These are phyloP conservation scores for Sphenostylis stenocarpa DNA, from an alignment of 306 rosid genomes.

Conservation along the genomic window DNA sequence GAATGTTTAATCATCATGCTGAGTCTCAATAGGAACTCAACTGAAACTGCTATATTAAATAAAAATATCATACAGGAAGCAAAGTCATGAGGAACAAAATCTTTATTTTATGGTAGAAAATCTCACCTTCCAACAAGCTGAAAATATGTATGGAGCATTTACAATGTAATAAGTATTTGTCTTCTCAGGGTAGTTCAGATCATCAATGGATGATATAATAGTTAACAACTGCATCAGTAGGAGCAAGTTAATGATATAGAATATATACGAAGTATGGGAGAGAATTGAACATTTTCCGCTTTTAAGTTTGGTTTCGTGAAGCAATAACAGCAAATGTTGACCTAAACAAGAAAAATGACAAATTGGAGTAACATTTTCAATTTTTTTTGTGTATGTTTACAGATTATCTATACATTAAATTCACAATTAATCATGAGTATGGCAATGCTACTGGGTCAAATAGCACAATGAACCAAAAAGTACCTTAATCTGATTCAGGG, in stretches of 20 bases:
- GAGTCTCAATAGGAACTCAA: slow-evolving; percentile 25
- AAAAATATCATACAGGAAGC: slow-evolving; percentile 9
- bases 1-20: slow-evolving; percentile 28
- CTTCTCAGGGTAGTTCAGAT: slow-evolving; percentile 94
- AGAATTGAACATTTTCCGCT: background rate
- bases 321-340: background rate
- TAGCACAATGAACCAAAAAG: slow-evolving; percentile 10
- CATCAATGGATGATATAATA: slow-evolving; percentile 84
- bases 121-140: slow-evolving; percentile 97
- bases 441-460: background rate
- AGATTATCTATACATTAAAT: slow-evolving; percentile 4
- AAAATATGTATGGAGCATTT: slow-evolving; percentile 84
- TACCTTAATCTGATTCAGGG: slow-evolving; percentile 90
- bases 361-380: background rate
- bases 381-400: background rate
- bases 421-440: slow-evolving; percentile 6
- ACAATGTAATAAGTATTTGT: slow-evolving; percentile 81
- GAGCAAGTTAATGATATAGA: slow-evolving; percentile 26
- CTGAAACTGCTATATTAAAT: background rate
- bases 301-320: background rate
- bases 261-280: background rate
- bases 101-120: background rate
- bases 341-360: background rate
- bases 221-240: slow-evolving; percentile 69
- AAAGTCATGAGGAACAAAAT: slow-evolving; percentile 28